Percentiles rank a stretch among this genome's conserved stretches.
phyloP scores from a whole-genome alignment of 352 stramenopile species.

The Pythium brachiatum region DNA sequence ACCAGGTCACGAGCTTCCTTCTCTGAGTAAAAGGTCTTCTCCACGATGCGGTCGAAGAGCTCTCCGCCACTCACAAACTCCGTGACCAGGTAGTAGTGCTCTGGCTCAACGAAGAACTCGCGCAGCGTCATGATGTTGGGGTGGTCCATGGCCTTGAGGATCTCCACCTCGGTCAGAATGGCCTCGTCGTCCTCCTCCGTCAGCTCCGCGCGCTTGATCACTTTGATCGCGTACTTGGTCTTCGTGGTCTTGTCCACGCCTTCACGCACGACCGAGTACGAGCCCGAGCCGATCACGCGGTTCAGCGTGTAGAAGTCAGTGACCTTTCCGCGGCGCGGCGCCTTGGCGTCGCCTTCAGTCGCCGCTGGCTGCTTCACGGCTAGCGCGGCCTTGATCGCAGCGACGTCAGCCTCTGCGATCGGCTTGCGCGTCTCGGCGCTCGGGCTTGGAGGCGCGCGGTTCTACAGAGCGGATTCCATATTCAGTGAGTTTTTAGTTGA shows the following conservation, averaged over 20 bases:
- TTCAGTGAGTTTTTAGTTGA: not conserved
- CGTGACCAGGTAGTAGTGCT: slow-evolving; percentile 89
- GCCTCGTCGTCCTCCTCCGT: slow-evolving; percentile 75
- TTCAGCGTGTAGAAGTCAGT: slow-evolving; percentile 72
- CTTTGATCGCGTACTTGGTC: slow-evolving; percentile 89
- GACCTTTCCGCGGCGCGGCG: slow-evolving; percentile 44
- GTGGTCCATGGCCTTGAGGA: slow-evolving; percentile 85
- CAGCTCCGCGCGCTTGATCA: slow-evolving; percentile 77
- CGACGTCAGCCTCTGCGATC: not conserved
- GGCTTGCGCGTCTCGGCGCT: slow-evolving; percentile 5
- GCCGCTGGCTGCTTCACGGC: slow-evolving; percentile 11
- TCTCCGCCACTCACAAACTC: slow-evolving; percentile 86
- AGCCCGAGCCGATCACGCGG: slow-evolving; percentile 85
- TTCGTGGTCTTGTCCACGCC: slow-evolving; percentile 77
- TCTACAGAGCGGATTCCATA: not conserved
- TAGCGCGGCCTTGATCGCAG: slow-evolving; percentile 7
- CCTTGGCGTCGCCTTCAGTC: slow-evolving; percentile 22
- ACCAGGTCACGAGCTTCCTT: slow-evolving; percentile 83
- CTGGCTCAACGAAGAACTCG: slow-evolving; percentile 88
- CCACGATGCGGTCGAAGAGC: slow-evolving; percentile 89
- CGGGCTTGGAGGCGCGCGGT: slow-evolving; percentile 6
- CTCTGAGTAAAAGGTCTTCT: slow-evolving; percentile 87
- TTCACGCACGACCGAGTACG: slow-evolving; percentile 88
- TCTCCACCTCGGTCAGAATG: slow-evolving; percentile 74
- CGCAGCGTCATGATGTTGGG: slow-evolving; percentile 89